These are phyloP conservation scores for Lactarius deliciosus DNA, from an alignment of 768 basidiomycete species.

Conservation along the genomic window DNA sequence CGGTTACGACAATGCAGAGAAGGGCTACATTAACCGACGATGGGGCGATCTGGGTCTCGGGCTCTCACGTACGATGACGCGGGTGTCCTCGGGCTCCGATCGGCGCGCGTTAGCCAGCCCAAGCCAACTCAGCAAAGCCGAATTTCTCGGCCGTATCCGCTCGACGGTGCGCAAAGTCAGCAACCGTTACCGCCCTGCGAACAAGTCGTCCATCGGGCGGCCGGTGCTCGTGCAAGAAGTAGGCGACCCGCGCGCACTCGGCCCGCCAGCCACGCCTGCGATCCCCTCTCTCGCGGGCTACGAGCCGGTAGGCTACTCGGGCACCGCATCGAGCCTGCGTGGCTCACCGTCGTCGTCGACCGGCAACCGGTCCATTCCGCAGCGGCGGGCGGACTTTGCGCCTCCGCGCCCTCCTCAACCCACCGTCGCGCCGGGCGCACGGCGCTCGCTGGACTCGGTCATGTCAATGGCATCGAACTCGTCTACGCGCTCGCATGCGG, in stretches of 20 bases:
- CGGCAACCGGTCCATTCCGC: constrained; percentile 62
- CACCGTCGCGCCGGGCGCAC: constrained; percentile 24
- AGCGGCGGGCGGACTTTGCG: constrained; percentile 66
- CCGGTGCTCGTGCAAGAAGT: constrained; percentile 46
- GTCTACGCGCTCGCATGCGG: constrained; percentile 40
- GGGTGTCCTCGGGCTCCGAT: constrained; percentile 26
- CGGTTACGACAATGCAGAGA: constrained; percentile 28
- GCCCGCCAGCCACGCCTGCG: constrained; percentile 16
- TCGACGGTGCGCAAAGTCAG: constrained; percentile 69
- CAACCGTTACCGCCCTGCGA: constrained; percentile 45
- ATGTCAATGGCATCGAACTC: constrained; percentile 36
- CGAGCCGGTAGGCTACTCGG: constrained; percentile 39
- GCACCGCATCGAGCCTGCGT: constrained; percentile 46
- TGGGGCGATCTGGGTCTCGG: constrained; percentile 46
- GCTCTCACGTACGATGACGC: constrained; percentile 45
- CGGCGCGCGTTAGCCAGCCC: constrained; percentile 41
- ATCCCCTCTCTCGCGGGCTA: constrained; percentile 25
- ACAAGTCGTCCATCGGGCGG: constrained; percentile 53
- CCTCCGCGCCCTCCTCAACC: constrained; percentile 45
- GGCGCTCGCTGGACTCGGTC: constrained; percentile 30
- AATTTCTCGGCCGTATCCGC: constrained; percentile 63
- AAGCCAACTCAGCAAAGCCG: constrained; percentile 65
- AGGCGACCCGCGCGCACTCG: constrained; percentile 23
- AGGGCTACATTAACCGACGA: constrained; percentile 35
- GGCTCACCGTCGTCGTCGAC: constrained; percentile 67